Evolutionary conservation across 208 protist genomes (phyloP).

Genomic region (Wallacemonas sp.): DNA sequence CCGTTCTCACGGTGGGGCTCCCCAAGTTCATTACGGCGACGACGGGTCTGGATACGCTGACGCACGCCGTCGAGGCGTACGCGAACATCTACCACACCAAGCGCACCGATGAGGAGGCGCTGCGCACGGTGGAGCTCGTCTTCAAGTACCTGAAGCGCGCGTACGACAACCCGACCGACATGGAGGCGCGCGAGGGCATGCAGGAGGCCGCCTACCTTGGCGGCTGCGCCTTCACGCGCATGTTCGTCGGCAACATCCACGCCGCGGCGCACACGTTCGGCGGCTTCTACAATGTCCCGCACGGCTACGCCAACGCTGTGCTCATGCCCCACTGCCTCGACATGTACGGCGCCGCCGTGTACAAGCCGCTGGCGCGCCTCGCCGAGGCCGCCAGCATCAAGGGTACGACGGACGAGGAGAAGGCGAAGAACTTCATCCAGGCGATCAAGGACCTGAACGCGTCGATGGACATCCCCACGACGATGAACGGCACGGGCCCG

Average conservation of each 20-base stretch:
- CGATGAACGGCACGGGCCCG: constrained; percentile 26
- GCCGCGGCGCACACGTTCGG: constrained; percentile 81
- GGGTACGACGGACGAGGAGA: constrained; percentile 35
- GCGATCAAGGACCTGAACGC: constrained; percentile 50
- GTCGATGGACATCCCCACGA: constrained; percentile 43
- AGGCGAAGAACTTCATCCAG: constrained; percentile 47
- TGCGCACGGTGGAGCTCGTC: constrained; percentile 48
- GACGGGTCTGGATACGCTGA: constrained; percentile 87
- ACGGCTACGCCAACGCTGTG: constrained; percentile 84
- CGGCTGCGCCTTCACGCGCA: constrained; percentile 86
- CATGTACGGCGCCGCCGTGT: constrained; percentile 41
- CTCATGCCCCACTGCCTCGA: constrained; percentile 74
- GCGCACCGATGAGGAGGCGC: constrained; percentile 44
- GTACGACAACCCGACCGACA: constrained; percentile 51
- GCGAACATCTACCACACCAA: constrained; percentile 51
- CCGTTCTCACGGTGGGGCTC: constrained; percentile 64
- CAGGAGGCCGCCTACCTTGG: constrained; percentile 74
- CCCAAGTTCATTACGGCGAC: constrained; percentile 77
- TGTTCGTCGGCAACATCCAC: constrained; percentile 87
- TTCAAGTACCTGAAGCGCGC: constrained; percentile 49
- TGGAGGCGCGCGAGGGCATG: constrained; percentile 69
- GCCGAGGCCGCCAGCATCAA: constrained; percentile 31
- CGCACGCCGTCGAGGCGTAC: constrained; percentile 84
- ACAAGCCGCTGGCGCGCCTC: constrained; percentile 40
- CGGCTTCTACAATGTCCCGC: constrained; percentile 70